Base-by-base conservation (phyloP, 805 yeast genomes). In the Candida quercuum region DNA sequence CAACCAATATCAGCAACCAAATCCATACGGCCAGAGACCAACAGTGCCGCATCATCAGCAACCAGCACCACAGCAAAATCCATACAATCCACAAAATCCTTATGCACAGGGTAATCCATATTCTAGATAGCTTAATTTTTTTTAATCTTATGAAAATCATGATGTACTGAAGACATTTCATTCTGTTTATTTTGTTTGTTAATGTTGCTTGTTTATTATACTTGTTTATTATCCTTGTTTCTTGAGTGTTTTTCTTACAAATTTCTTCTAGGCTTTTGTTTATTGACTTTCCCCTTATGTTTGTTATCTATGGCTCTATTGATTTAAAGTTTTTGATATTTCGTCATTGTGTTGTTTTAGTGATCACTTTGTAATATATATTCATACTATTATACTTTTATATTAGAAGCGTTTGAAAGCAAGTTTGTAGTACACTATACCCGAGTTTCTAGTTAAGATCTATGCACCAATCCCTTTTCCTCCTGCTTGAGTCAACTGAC, bases 81-180 rank as follows among this genome's bases (percentile, higher is more conserved):
- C 20, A 36, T 33, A 18, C 17, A 38, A 29, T 14, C 47, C 34
- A 21, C 40, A 26, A 18, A 24, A 17, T 17, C 49, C 30, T 24
- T 43, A 41, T 33, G 24, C 28, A 3, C 44, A 46, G 24, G 49
- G 44, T 3, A 43, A 46, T 19, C 47, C 49, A 22, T 46, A 46
- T 21, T 28, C 40, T 11, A 24, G 46, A 28, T 43, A 37, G 39
- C n/a, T 14, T n/a, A 12, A 15, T 25, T 11, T 15, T 28, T 8
- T 11, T 28, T 11, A 22, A 22, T 20, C n/a, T 10, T 7, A 5
- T 28, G 32, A 8, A 17, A n/a, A n/a, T n/a, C n/a, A n/a, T n/a
- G n/a, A n/a, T n/a, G n/a, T n/a, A n/a, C n/a, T n/a, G n/a, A n/a
- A n/a, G n/a, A 22, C 24, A 22, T 22, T 9, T 22, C 24, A n/a